A percentile compares a stretch with the other conserved stretches of the same genome.
Conservation (phyloP, 306 rosid genomes). For the Spatholobus suberectus region DNA sequence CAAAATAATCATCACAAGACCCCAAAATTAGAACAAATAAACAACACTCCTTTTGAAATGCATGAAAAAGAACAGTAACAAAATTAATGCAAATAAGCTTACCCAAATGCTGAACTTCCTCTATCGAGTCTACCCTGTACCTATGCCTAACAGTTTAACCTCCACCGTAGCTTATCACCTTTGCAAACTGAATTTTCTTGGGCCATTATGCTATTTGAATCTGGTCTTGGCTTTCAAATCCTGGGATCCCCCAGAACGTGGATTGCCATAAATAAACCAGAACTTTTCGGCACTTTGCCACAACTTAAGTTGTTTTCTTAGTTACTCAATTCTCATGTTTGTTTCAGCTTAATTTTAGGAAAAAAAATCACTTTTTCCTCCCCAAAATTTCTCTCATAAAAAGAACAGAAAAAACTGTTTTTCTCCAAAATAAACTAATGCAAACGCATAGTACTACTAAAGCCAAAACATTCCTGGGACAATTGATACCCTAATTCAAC, state of each 20-base stretch:
- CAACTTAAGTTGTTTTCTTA: too few relatives aligned
- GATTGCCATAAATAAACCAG: not conserved
- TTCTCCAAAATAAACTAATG: too few relatives aligned
- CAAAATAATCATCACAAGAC: not conserved
- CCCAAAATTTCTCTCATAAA: too few relatives aligned
- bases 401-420: too few relatives aligned
- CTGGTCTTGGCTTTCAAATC: not conserved
- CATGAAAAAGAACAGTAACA: too few relatives aligned
- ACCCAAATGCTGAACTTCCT: not conserved
- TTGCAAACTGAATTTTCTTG: not conserved
- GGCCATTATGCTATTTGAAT: not conserved
- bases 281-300: not conserved
- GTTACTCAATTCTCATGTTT: not conserved
- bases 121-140: not conserved
- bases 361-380: too few relatives aligned
- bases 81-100: too few relatives aligned
- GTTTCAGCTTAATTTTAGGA: not conserved
- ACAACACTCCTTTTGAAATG: too few relatives aligned
- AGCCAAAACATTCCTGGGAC: too few relatives aligned
- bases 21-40: not conserved
- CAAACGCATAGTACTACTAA: not conserved
- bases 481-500: too few relatives aligned
- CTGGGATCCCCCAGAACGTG: not conserved
- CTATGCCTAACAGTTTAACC: not conserved
- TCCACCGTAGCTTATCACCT: not conserved